Evolutionary conservation across 2,329 filamentous ascomycete species (phyloP), one percentile per base, ranked within the genome.

Genomic region (Penicillium sp.): DNA sequence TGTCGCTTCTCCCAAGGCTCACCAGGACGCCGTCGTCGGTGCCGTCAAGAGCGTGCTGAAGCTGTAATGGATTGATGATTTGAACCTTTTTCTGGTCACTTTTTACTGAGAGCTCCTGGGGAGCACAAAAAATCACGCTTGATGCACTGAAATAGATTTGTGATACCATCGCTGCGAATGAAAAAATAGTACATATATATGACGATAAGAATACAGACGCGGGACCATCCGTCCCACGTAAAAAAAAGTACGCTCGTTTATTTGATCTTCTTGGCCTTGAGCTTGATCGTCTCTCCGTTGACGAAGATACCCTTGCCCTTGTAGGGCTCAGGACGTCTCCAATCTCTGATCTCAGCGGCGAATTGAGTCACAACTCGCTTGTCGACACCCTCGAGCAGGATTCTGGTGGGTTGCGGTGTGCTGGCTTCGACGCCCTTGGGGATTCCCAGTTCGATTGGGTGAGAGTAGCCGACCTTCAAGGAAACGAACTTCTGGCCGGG

Each of bases 291-390:
- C 83, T 99, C 92, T 60, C 92, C 91, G 70, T 97, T 95, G 67
- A 99, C 88, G 73, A 97, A 99, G 66, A 99, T 96, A 67, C 94
- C 94, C 86, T 99, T 97, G 64, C 94, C 94, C 85, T 99, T 99
- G 78, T 99, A 99, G 62, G 94, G 94, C 79, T 99, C 94, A 29
- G 94, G 94, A 61, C 84, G 84, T 71, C 94, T 87, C 93, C 93
- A 97, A 75, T 81, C 84, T 66, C 91, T 83, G 64, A 99, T 95
- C 65, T 87, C 81, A 0, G 94, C 94, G 16, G 94, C 94, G 75
- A 97, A 97, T 55, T 89, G 87, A 83, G 92, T 94, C 60, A 99
- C 86, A 46, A 87, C 83, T 75, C 95, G 88, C 71, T 91, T 92
- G 72, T 97, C 86, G 49, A 88, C 83, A 8, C 94, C 92, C 78